Conservation (phyloP, 1,284 basidiomycete species). For the Fomitopsis betulina region DNA sequence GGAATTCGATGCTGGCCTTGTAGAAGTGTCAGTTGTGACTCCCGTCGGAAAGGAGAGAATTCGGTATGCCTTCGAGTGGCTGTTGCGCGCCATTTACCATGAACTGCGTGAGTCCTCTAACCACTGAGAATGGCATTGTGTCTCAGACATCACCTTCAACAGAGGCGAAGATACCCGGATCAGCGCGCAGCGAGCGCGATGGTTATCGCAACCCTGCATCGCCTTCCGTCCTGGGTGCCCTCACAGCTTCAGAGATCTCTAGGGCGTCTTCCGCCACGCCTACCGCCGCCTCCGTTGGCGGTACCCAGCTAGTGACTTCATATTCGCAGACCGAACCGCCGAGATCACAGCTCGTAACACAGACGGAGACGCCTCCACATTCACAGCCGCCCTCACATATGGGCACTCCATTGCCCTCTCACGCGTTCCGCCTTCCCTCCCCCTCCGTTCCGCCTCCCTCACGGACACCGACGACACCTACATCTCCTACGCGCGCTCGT, state of each 20-base stretch:
- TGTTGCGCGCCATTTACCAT: constrained; percentile 55
- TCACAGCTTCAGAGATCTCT: constrained; percentile 50
- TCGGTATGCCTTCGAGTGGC: constrained; percentile 59
- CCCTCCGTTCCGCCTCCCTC: constrained; percentile 6
- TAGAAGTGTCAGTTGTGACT: constrained; percentile 51
- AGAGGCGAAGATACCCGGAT: constrained; percentile 21
- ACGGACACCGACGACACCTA: constrained; percentile 19
- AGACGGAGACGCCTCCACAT: constrained; percentile 3
- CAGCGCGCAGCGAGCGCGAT: constrained; percentile 29
- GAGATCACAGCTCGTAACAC: constrained; percentile 12
- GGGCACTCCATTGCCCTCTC: constrained; percentile 9
- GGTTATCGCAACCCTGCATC: constrained; percentile 68
- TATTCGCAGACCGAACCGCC: constrained; percentile 17
- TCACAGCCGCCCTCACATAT: neutral
- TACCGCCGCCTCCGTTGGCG: constrained; percentile 35
- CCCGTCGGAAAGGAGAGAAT: constrained; percentile 58
- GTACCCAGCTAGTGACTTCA: constrained; percentile 27
- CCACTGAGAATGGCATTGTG: neutral
- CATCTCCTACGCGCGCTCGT: constrained; percentile 46
- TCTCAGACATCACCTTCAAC: neutral
- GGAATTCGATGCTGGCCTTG: constrained; percentile 62
- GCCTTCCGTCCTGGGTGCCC: constrained; percentile 49
- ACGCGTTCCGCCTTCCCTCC: constrained; percentile 14
- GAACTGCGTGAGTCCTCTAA: constrained; percentile 42
- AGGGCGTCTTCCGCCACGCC: constrained; percentile 45